Evolutionary conservation across 179 eudicot genomes (phyloP).

Genomic region (Silene noctiflora): DNA sequence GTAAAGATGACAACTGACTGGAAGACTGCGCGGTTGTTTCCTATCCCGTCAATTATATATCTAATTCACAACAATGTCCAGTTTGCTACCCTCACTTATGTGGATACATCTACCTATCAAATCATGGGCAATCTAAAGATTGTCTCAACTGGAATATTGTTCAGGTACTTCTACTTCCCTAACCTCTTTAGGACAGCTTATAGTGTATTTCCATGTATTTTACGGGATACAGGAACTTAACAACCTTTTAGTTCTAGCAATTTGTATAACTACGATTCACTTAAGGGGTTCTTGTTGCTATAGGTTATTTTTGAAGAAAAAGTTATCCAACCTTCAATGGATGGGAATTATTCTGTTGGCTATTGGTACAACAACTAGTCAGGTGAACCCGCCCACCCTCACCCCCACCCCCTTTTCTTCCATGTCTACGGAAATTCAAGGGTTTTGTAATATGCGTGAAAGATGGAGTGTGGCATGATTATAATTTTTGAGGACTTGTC

Average conservation of each 20-base stretch:
- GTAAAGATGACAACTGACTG: slow-evolving; percentile 90
- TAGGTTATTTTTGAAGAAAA: slow-evolving; percentile 78
- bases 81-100: slow-evolving; percentile 89
- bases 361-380: slow-evolving; percentile 91
- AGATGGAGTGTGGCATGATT: neutral
- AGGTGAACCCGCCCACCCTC: slow-evolving; percentile 39
- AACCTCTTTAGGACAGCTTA: neutral
- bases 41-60: slow-evolving; percentile 87
- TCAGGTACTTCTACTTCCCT: slow-evolving; percentile 50
- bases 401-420: neutral
- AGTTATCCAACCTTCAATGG: slow-evolving; percentile 86
- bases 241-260: neutral
- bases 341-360: slow-evolving; percentile 81
- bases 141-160: slow-evolving; percentile 76
- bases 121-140: slow-evolving; percentile 93
- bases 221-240: neutral
- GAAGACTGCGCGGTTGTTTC: slow-evolving; percentile 71
- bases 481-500: neutral
- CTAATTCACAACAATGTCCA: slow-evolving; percentile 87
- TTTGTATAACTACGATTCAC: neutral
- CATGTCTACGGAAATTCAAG: neutral
- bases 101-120: slow-evolving; percentile 90
- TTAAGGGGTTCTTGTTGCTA: slow-evolving; percentile 11
- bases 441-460: neutral
- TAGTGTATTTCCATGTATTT: neutral